Evolutionary conservation across 768 basidiomycete genomes (phyloP), one percentile per base, ranked within the genome.

Genomic region (Trametes meyenii): DNA sequence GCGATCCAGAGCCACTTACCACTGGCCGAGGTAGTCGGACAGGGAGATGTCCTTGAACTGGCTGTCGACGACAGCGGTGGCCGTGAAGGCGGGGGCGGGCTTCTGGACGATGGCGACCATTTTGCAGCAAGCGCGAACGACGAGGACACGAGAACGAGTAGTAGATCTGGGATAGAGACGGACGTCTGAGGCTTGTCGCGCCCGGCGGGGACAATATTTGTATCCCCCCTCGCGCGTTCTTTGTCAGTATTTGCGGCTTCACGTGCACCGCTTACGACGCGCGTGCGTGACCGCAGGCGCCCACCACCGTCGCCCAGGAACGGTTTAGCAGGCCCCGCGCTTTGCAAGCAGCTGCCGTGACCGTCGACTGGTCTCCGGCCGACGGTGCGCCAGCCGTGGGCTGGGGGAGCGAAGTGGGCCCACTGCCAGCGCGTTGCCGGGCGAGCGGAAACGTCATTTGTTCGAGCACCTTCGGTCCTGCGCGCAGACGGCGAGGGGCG

Each of bases 71-170:
- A 96, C 89, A 64, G 88, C 85, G 40, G 86, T 81, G 51, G 87
- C 85, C 60, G 78, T 85, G 79, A 94, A 94, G n/a, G 77, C 71
- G 54, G 94, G 94, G 50, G 94, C 94, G 54, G 92, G 89, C 66
- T 85, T 88, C 79, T 95, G 94, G 68, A 96, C 67, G 64, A 52
- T 58, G 52, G 72, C 72, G 50, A 71, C 69, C 71, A 72, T 72
- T 29, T 46, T 58, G 24, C 21, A 10, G 8, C 11, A 24, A 13
- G 14, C 52, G 55, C 38, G 29, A 42, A 36, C 33, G 57, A 55
- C 39, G 21, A 36, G 23, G 51, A 45, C 23, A 58, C 29, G 48
- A 50, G 23, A 40, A 35, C 44, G 52, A 29, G 42, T 49, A 43
- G 58, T 33, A 3, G 29, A 33, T 33, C 29, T 33, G 29, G n/a